Conservation (phyloP, 306 rosid species). For the Corylus avellana region DNA sequence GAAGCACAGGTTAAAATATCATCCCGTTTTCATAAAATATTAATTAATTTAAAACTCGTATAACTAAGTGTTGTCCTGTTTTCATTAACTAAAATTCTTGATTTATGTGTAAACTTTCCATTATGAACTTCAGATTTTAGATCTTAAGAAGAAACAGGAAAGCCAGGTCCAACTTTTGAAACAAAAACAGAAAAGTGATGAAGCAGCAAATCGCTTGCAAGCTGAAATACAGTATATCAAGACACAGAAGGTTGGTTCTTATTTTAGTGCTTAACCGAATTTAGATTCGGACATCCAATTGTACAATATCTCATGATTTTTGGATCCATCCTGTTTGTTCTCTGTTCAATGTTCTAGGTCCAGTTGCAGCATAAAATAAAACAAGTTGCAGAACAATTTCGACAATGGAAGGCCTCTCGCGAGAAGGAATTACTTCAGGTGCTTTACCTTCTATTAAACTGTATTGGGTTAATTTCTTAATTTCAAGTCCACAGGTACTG, state of each 20-base stretch:
- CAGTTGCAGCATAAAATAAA: conserved; percentile 79
- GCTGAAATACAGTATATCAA: conserved; percentile 76
- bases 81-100: not conserved
- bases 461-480: conserved; percentile 8
- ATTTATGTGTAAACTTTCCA: not conserved
- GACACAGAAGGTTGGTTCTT: conserved; percentile 64
- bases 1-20: conserved; percentile 59
- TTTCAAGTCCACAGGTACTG: not conserved
- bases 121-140: conserved; percentile 55
- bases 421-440: conserved; percentile 88
- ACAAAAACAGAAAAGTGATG: conserved; percentile 83
- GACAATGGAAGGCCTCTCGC: conserved; percentile 80
- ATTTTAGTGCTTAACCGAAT: conserved; percentile 14
- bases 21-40: conserved; percentile 20
- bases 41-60: not conserved
- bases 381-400: conserved; percentile 80
- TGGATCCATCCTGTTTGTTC: conserved; percentile 17
- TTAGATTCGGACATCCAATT: conserved; percentile 2
- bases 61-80: conserved; percentile 8
- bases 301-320: conserved; percentile 4
- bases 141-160: conserved; percentile 82
- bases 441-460: conserved; percentile 26
- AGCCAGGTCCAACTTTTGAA: conserved; percentile 69
- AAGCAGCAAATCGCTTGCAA: conserved; percentile 74
- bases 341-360: conserved; percentile 49